Evolutionary conservation across 148 eudicot species (phyloP).

Genomic region (Selenicereus undatus): DNA sequence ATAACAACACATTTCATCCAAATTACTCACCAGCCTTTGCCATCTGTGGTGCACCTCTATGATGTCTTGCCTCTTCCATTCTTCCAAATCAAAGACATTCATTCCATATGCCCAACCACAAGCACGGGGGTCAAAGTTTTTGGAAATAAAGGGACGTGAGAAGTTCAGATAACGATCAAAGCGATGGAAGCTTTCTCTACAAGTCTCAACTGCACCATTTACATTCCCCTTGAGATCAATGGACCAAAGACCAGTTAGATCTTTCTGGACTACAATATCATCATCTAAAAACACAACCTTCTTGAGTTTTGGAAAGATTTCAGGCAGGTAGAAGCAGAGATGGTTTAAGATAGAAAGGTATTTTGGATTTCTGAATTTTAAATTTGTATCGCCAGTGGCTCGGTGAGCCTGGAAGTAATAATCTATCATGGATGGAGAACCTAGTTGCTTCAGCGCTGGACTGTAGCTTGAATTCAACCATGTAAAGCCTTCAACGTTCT

Average conservation of each 20-base stretch:
- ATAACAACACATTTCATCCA: no score
- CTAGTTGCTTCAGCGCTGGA: constrained; percentile 76
- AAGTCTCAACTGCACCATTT: constrained; percentile 83
- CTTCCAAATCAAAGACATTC: constrained; percentile 78
- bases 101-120: constrained; percentile 98
- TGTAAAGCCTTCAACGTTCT: constrained; percentile 78
- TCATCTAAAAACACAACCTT: constrained; percentile 84
- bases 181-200: constrained; percentile 81
- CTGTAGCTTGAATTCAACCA: constrained; percentile 89
- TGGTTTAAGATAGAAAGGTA: constrained; percentile 84
- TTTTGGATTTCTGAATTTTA: constrained; percentile 83
- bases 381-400: constrained; percentile 63
- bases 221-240: constrained; percentile 75
- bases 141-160: constrained; percentile 75
- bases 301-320: constrained; percentile 77
- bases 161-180: constrained; percentile 85
- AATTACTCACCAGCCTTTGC: constrained; percentile 75
- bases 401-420: constrained; percentile 72
- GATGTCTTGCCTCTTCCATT: constrained; percentile 87
- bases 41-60: constrained; percentile 80
- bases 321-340: constrained; percentile 91
- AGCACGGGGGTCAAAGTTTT: constrained; percentile 72
- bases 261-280: constrained; percentile 84
- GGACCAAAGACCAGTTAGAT: constrained; percentile 75
- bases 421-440: constrained; percentile 72